Percentiles rank a stretch among this genome's conserved stretches.
Evolutionary conservation across 441 rosid genomes (phyloP).

Genomic region (Eruca vesicaria): DNA sequence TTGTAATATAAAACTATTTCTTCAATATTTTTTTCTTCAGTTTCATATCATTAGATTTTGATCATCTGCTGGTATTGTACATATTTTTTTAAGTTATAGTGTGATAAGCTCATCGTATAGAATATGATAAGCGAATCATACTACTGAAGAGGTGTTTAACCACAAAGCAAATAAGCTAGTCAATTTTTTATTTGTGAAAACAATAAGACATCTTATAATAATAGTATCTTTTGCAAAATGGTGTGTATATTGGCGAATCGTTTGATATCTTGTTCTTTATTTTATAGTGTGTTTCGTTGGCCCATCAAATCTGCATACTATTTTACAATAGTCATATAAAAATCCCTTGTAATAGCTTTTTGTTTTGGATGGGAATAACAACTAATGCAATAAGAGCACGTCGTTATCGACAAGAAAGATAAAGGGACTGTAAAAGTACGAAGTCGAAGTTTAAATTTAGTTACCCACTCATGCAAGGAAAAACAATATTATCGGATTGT

Average conservation of each 20-base stretch:
- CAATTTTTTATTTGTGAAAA: conserved; percentile 1
- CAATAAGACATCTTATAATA: not conserved
- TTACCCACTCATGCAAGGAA: not conserved
- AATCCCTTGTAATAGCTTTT: not conserved
- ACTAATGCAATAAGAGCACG: not conserved
- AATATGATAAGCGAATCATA: not conserved
- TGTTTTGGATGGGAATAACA: not conserved
- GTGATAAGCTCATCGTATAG: not conserved
- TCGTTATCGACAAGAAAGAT: no score
- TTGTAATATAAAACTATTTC: not conserved
- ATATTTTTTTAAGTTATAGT: not conserved
- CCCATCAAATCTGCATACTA: not conserved
- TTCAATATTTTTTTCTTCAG: not conserved
- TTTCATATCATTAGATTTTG: not conserved
- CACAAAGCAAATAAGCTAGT: not conserved
- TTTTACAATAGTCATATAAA: not conserved
- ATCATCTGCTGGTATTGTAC: not conserved
- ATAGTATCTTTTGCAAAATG: not conserved
- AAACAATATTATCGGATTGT: not conserved
- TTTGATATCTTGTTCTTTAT: not conserved
- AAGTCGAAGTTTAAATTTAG: not conserved
- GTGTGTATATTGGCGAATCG: not conserved
- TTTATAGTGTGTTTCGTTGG: not conserved
- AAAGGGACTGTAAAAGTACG: conserved; percentile 7
- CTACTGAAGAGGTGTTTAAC: not conserved